Conservation (phyloP, 495 filamentous ascomycete species). For the Margaritispora aquatica region DNA sequence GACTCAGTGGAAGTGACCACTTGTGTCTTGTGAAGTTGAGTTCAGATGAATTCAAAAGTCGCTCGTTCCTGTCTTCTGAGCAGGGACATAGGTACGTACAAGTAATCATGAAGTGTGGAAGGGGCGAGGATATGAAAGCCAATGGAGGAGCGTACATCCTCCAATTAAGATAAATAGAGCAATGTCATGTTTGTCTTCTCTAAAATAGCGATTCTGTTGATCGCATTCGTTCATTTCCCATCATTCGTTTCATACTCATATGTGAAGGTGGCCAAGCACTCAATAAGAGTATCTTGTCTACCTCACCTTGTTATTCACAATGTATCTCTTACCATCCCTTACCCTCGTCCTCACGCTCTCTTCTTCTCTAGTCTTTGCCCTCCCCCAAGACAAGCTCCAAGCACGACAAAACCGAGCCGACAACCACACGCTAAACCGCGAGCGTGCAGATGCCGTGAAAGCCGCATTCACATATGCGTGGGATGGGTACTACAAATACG, state of each 20-base stretch:
- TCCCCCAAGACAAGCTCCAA: conserved; percentile 7
- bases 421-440: conserved; percentile 12
- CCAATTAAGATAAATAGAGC: too few species aligned
- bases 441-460: conserved; percentile 60
- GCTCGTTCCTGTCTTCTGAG: neutral
- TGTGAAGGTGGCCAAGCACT: too few species aligned
- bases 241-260: too few species aligned
- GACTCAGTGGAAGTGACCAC: conserved; percentile 9
- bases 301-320: neutral
- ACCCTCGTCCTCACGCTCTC: conserved; percentile 4
- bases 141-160: neutral
- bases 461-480: conserved; percentile 72
- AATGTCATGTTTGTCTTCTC: neutral
- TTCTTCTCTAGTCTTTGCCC: conserved; percentile 2
- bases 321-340: conserved; percentile 11
- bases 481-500: conserved; percentile 75
- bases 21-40: neutral
- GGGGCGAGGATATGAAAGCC: neutral
- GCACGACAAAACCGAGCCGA: conserved; percentile 7
- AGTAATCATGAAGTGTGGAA: neutral
- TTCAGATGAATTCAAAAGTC: neutral
- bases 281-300: too few species aligned
- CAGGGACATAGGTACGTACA: neutral
- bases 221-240: too few species aligned
- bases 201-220: too few species aligned